Evolutionary conservation across 1,284 basidiomycete genomes (phyloP).

Genomic region (Irpex sp.): DNA sequence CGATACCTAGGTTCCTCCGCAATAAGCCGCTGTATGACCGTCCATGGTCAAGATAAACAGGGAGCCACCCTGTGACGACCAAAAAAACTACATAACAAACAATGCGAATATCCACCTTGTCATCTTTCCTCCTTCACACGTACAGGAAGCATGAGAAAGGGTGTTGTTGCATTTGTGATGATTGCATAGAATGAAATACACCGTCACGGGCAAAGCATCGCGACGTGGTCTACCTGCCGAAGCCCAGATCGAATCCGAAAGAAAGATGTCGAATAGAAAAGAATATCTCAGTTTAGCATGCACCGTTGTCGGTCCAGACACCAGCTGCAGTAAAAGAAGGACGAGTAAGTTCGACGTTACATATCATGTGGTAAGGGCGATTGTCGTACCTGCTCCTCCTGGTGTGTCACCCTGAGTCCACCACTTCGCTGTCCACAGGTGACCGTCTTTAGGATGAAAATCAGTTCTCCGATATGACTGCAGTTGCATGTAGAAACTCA

Average conservation of each 20-base stretch:
- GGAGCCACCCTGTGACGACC: no score
- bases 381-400: conserved; percentile 40
- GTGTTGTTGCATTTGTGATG: no score
- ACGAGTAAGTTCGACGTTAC: conserved; percentile 2
- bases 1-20: no score
- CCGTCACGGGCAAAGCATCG: neutral
- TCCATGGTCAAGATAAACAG: no score
- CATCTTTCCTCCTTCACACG: no score
- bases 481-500: conserved; percentile 24
- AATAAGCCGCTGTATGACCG: no score
- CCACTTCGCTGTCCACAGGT: conserved; percentile 64
- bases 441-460: conserved; percentile 31
- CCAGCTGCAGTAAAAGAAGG: conserved; percentile 31
- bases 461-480: neutral
- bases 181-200: neutral
- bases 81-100: no score
- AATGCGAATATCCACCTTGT: no score
- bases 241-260: neutral
- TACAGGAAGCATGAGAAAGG: no score
- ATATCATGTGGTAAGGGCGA: neutral
- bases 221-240: neutral
- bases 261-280: neutral
- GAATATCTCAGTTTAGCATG: conserved; percentile 32
- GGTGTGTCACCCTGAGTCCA: conserved; percentile 58
- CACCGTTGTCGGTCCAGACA: conserved; percentile 57